A percentile compares a stretch with the other conserved stretches of the same genome.
Conservation (phyloP, 2,329 filamentous ascomycete genomes). For the Cercospora sojina region DNA sequence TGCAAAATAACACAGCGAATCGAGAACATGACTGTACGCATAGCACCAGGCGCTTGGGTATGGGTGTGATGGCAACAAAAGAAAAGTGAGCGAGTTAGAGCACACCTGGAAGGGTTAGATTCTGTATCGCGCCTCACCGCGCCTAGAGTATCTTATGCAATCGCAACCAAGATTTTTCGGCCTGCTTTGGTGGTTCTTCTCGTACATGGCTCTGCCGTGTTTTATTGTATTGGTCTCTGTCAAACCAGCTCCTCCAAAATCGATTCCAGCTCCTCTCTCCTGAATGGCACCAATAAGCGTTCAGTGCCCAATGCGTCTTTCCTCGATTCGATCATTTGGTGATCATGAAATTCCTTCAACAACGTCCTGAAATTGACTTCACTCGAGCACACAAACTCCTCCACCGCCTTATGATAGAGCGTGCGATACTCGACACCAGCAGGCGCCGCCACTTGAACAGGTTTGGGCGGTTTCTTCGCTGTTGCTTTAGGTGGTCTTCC, state of each 20-base stretch:
- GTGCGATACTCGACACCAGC: conserved; percentile 81
- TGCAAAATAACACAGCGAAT: neutral
- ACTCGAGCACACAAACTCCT: conserved; percentile 95
- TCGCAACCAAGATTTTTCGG: neutral
- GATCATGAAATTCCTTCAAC: conserved; percentile 96
- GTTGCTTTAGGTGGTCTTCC: conserved; percentile 25
- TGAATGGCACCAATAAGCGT: conserved; percentile 78
- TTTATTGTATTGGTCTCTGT: too few relatives aligned
- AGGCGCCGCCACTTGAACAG: conserved; percentile 8
- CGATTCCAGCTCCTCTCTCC: conserved; percentile 82
- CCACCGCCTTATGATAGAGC: conserved; percentile 90
- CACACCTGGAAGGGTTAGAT: conserved; percentile 5
- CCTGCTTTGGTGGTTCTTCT: neutral
- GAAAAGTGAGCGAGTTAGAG: neutral
- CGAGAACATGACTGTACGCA: conserved; percentile 7
- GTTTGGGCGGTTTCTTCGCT: conserved; percentile 17
- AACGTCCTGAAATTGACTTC: conserved; percentile 94
- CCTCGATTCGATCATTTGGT: conserved; percentile 90
- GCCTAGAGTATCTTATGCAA: conserved; percentile 8
- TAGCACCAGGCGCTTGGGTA: conserved; percentile 15
- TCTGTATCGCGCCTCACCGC: conserved; percentile 15
- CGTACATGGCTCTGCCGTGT: neutral
- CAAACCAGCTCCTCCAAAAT: conserved; percentile 74
- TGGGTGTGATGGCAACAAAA: neutral
- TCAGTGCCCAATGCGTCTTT: conserved; percentile 86